These are phyloP conservation scores for Dunaliella sp. DNA, from an alignment of 139 green algal genomes.

Conservation along the genomic window DNA sequence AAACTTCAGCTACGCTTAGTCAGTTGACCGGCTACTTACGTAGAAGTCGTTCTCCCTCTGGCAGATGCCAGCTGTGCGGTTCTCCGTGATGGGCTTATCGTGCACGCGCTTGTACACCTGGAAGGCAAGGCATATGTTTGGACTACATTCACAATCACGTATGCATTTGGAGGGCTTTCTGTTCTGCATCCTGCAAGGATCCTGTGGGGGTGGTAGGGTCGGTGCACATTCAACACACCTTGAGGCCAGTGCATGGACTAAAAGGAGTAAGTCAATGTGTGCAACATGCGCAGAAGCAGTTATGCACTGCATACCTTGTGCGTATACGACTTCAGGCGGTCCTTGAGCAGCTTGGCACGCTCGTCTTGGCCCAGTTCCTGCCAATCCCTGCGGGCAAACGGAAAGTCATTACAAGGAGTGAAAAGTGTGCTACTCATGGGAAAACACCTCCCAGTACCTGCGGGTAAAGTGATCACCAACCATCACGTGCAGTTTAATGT, in stretches of 20 bases:
- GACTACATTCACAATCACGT: neutral
- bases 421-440: too few species aligned
- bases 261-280: too few species aligned
- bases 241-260: too few species aligned
- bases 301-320: constrained; percentile 85
- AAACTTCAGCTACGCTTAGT: too few species aligned
- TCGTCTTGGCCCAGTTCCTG: constrained; percentile 61
- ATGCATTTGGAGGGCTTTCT: neutral
- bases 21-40: constrained; percentile 65
- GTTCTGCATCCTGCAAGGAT: too few species aligned
- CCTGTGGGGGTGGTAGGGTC: too few species aligned
- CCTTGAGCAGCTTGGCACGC: constrained; percentile 74
- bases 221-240: too few species aligned
- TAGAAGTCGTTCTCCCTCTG: constrained; percentile 98
- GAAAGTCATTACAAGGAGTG: too few species aligned
- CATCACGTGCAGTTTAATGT: too few species aligned
- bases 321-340: constrained; percentile 92
- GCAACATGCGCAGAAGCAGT: neutral
- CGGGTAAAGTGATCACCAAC: too few species aligned
- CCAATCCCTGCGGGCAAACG: constrained; percentile 15
- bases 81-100: constrained; percentile 90
- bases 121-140: too few species aligned
- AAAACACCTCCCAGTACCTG: too few species aligned
- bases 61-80: constrained; percentile 82
- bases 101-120: constrained; percentile 95